These are phyloP conservation scores for Melaleuca alternifolia DNA, from an alignment of 345 rosid genomes.

Conservation along the genomic window DNA sequence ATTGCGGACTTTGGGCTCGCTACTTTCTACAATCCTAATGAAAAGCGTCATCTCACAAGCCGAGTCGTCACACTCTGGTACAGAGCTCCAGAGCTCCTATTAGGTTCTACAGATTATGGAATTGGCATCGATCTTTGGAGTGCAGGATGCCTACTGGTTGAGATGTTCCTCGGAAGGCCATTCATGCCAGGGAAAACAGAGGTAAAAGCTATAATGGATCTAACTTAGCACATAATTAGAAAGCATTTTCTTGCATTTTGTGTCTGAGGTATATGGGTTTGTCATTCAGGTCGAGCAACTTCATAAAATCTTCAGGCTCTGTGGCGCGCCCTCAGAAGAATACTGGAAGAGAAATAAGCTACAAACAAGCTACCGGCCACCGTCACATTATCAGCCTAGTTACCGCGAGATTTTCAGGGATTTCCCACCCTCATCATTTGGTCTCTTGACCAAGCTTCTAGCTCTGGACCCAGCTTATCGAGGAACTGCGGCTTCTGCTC, in stretches of 20 bases:
- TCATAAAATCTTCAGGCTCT: slow-evolving; percentile 80
- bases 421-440: slow-evolving; percentile 46
- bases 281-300: slow-evolving; percentile 73
- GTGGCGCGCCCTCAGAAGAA: slow-evolving; percentile 76
- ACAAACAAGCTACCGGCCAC: slow-evolving; percentile 59
- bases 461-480: slow-evolving; percentile 61
- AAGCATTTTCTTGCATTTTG: neutral
- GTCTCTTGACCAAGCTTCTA: slow-evolving; percentile 47
- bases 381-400: slow-evolving; percentile 58
- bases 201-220: slow-evolving; percentile 20
- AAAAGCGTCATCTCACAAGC: slow-evolving; percentile 51
- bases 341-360: slow-evolving; percentile 72
- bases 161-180: slow-evolving; percentile 72
- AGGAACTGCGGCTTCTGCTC: slow-evolving; percentile 65
- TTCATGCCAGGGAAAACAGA: slow-evolving; percentile 89
- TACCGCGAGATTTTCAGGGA: slow-evolving; percentile 51
- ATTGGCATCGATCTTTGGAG: slow-evolving; percentile 87
- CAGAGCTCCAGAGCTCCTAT: slow-evolving; percentile 76
- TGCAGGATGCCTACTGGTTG: slow-evolving; percentile 75
- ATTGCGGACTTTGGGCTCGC: slow-evolving; percentile 87
- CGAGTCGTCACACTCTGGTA: slow-evolving; percentile 92
- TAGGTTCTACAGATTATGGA: slow-evolving; percentile 79
- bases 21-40: slow-evolving; percentile 40
- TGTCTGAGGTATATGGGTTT: neutral
- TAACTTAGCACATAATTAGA: neutral